These are phyloP conservation scores for Pseudozyma tsukubaensis DNA, from an alignment of 1,284 basidiomycete species.

Conservation along the genomic window DNA sequence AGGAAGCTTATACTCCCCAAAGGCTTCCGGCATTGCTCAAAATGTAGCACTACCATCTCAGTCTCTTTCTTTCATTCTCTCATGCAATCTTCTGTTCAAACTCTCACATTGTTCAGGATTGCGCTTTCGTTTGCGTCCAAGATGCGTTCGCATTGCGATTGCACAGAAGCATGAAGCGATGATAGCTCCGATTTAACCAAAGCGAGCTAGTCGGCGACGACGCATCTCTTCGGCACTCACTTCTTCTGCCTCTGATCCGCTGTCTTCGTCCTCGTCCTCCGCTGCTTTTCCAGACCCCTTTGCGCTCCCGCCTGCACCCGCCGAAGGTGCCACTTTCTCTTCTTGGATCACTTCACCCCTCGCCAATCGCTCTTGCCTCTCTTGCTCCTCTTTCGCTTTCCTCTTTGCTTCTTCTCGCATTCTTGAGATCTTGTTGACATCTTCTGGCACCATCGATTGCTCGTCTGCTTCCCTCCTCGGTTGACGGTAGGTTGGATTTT, in stretches of 20 bases:
- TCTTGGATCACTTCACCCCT: conserved; percentile 31
- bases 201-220: conserved; percentile 46
- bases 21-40: not conserved
- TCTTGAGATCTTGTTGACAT: conserved; percentile 53
- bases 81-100: conserved; percentile 10
- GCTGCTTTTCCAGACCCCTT: not conserved
- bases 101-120: too few relatives aligned
- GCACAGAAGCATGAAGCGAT: not conserved
- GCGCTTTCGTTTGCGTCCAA: not conserved
- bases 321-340: not conserved
- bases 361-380: conserved; percentile 32
- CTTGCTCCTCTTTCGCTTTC: conserved; percentile 45
- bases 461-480: conserved; percentile 12
- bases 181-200: conserved; percentile 17
- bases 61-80: conserved; percentile 1
- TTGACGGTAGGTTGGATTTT: conserved; percentile 13
- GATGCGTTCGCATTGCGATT: conserved; percentile 3
- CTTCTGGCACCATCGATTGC: conserved; percentile 43
- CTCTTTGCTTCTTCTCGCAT: conserved; percentile 54
- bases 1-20: not conserved
- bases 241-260: conserved; percentile 46
- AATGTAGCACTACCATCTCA: conserved; percentile 32
- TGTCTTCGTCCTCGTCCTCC: conserved; percentile 54
- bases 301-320: conserved; percentile 6
- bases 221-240: conserved; percentile 61